These are phyloP conservation scores for Pestalotiopsis sp. DNA, from an alignment of 2,329 filamentous ascomycete genomes.

Conservation along the genomic window DNA sequence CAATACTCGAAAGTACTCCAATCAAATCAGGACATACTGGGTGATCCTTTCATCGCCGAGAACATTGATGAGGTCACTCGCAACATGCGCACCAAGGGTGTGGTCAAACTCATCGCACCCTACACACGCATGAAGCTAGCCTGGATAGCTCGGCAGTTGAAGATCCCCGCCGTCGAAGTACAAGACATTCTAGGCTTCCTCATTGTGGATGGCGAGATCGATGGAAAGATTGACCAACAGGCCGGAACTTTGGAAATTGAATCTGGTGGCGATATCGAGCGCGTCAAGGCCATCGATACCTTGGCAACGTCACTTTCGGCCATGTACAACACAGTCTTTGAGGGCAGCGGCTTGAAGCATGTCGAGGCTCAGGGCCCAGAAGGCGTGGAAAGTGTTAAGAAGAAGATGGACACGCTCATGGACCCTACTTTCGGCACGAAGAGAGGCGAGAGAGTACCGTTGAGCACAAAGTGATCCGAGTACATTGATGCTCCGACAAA, in stretches of 20 bases:
- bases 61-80: constrained; percentile 99
- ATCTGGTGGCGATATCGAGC: constrained; percentile 72
- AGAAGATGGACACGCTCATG: background rate
- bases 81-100: constrained; percentile 95
- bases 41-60: constrained; percentile 94
- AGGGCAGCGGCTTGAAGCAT: constrained; percentile 70
- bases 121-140: constrained; percentile 89
- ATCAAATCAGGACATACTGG: constrained; percentile 84
- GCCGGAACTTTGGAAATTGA: constrained; percentile 81
- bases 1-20: constrained; percentile 86
- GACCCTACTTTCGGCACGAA: background rate
- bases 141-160: constrained; percentile 87
- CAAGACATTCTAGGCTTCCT: constrained; percentile 95
- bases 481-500: too few species aligned
- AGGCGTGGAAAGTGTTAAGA: background rate
- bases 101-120: constrained; percentile 89
- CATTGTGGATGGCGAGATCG: constrained; percentile 86
- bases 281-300: constrained; percentile 71
- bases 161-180: constrained; percentile 86
- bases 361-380: constrained; percentile 8
- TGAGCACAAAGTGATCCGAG: too few species aligned
- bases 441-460: background rate
- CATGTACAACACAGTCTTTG: constrained; percentile 74
- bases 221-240: constrained; percentile 88
- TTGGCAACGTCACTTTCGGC: constrained; percentile 72